Percentiles rank a stretch among this genome's conserved stretches.
Conservation (phyloP, 176 grass and related monocot species). For the Eremochloa ophiuroides region DNA sequence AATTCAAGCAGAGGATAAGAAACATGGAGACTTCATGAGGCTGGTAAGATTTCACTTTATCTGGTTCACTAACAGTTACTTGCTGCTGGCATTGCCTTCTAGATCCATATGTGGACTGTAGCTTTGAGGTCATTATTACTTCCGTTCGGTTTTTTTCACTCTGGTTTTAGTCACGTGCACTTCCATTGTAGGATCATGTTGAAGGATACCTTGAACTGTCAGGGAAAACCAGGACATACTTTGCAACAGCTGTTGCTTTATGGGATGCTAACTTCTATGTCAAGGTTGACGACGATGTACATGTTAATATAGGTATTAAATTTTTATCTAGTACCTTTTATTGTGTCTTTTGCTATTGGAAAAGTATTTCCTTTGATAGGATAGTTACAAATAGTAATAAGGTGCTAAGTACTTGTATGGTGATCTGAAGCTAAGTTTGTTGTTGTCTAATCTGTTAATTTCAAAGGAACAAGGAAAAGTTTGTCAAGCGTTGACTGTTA, state of each 20-base stretch:
- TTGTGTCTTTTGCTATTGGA: not conserved
- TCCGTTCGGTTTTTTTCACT: not conserved
- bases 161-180: slow-evolving; percentile 11
- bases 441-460: slow-evolving; percentile 4
- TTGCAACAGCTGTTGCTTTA: slow-evolving; percentile 78
- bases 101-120: not conserved
- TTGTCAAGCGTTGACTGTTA: not conserved
- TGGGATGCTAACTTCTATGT: slow-evolving; percentile 96
- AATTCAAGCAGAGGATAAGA: slow-evolving; percentile 79
- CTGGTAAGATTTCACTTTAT: slow-evolving; percentile 44
- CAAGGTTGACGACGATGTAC: slow-evolving; percentile 93
- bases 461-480: not conserved
- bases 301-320: slow-evolving; percentile 89
- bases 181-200: slow-evolving; percentile 74
- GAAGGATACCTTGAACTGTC: slow-evolving; percentile 93
- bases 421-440: not conserved
- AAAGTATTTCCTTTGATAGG: not conserved
- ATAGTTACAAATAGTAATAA: not conserved
- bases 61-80: not conserved
- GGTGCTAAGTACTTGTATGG: not conserved
- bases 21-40: slow-evolving; percentile 86
- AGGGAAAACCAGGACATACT: slow-evolving; percentile 83
- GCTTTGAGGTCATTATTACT: slow-evolving; percentile 3
- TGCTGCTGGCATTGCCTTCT: not conserved
- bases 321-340: not conserved